Evolutionary conservation across 257 asterid genomes (phyloP), one percentile per base, ranked within the genome.

Genomic region (Rubia yunnanensis): DNA sequence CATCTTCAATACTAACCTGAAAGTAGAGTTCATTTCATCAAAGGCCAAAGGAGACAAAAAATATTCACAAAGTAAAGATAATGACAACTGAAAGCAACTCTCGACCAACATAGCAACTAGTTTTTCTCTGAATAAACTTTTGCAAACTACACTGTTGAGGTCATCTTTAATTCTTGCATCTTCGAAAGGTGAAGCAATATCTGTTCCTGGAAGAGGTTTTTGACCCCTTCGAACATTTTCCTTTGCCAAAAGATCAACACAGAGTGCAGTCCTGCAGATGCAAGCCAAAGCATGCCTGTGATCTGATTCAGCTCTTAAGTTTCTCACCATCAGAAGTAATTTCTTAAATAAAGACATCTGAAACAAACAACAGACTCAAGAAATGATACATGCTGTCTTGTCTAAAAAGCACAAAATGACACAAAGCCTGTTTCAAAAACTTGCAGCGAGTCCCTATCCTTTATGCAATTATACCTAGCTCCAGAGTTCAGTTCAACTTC

Each of bases 231-330:
- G n/a, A n/a, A n/a, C n/a, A 60, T 88, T 86, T 78, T 89, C 96
- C 75, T 86, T 89, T 53, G 96, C 88, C 34, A 89, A 87, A 74
- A 89, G 96, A 78, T 89, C 94, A 53, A 89, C 95, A 67, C 96
- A 89, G 27, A 89, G 94, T 59, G 96, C 96, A 24, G 96, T 89
- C 36, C 96, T 83, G 70, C 95, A 85, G 69, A 89, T 89, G 83
- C 96, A 89, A 24, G 95, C 96, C 78, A 89, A 78, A 49, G 95
- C 96, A 76, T 89, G 94, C 95, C 87, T 89, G 61, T 95, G 86
- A 60, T 89, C 96, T 18, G 96, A 89, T 75, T 89, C 96, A 38
- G 96, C 96, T 74, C 96, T 84, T 78, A 89, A 79, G 84, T 89
- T 87, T 73, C 91, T 81, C 73, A 89, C 96, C 96, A 89, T 87